Evolutionary conservation across 2,329 filamentous ascomycete species (phyloP).

Genomic region (Raffaelea ambrosiae): DNA sequence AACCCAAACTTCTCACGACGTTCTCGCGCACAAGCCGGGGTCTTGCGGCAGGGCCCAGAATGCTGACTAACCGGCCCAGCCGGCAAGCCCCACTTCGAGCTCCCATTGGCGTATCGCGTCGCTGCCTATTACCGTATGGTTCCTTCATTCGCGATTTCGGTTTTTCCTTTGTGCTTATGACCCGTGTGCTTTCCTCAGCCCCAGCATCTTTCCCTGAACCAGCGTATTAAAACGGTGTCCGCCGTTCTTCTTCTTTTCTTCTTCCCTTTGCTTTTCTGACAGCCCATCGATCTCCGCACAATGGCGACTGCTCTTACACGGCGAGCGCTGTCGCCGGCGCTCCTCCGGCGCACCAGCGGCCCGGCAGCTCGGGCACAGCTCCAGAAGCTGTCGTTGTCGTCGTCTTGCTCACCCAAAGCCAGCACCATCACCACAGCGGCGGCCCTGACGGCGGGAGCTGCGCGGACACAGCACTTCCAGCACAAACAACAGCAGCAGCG

Average conservation of each 20-base stretch:
- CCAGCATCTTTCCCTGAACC: too few species aligned
- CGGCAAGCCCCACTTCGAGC: neutral
- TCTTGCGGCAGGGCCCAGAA: too few species aligned
- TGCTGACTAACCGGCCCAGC: too few species aligned
- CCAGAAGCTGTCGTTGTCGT: neutral
- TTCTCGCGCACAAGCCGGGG: too few species aligned
- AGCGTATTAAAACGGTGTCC: neutral
- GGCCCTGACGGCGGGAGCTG: neutral
- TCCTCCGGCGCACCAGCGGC: conserved; percentile 13
- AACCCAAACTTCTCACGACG: too few species aligned
- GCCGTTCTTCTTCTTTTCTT: neutral
- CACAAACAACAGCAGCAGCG: conserved; percentile 9
- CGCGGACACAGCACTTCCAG: neutral
- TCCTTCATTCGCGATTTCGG: neutral
- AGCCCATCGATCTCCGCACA: neutral
- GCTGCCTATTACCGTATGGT: conserved; percentile 2
- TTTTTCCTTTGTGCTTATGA: too few species aligned
- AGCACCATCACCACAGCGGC: neutral
- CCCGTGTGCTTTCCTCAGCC: too few species aligned
- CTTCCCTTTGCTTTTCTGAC: neutral
- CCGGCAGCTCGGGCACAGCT: conserved; percentile 3
- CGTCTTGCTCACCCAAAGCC: neutral
- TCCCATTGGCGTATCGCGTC: conserved; percentile 9
- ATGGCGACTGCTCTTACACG: conserved; percentile 19
- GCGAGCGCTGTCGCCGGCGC: conserved; percentile 14